Evolutionary conservation across 2,329 filamentous ascomycete species (phyloP).

Genomic region (Colletotrichum paranaense): DNA sequence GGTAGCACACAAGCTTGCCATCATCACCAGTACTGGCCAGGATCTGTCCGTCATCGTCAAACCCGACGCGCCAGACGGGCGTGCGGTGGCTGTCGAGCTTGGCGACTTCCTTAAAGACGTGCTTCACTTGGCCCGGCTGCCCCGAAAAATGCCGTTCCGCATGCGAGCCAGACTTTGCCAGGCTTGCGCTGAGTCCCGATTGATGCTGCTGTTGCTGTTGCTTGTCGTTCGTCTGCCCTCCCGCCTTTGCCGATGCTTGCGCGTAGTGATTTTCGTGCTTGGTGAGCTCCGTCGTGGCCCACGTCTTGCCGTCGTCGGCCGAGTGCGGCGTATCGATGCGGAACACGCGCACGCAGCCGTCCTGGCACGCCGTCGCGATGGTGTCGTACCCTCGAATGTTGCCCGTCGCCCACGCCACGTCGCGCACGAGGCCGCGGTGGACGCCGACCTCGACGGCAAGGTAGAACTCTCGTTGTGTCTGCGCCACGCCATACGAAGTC

Average conservation of each 20-base stretch:
- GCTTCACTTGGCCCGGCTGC: slow-evolving; percentile 73
- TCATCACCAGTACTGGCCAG: slow-evolving; percentile 83
- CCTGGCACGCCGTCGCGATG: slow-evolving; percentile 91
- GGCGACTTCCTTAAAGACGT: slow-evolving; percentile 72
- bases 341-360: slow-evolving; percentile 91
- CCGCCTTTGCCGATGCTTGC: slow-evolving; percentile 22
- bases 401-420: slow-evolving; percentile 92
- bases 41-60: slow-evolving; percentile 77
- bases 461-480: slow-evolving; percentile 82
- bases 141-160: slow-evolving; percentile 65
- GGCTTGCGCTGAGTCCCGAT: slow-evolving; percentile 63
- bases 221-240: slow-evolving; percentile 39
- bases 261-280: slow-evolving; percentile 43
- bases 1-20: slow-evolving; percentile 72
- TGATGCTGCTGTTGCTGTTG: slow-evolving; percentile 50
- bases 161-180: slow-evolving; percentile 60
- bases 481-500: slow-evolving; percentile 61
- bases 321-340: slow-evolving; percentile 73
- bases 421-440: slow-evolving; percentile 82
- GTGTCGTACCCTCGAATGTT: slow-evolving; percentile 92
- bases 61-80: slow-evolving; percentile 81
- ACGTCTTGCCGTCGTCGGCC: slow-evolving; percentile 60
- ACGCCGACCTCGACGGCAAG: slow-evolving; percentile 80
- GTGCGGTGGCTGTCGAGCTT: slow-evolving; percentile 75
- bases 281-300: slow-evolving; percentile 59